Evolutionary conservation across 139 green algal genomes (phyloP), one percentile per base, ranked within the genome.

Genomic region (Axilococcus clingmanii): DNA sequence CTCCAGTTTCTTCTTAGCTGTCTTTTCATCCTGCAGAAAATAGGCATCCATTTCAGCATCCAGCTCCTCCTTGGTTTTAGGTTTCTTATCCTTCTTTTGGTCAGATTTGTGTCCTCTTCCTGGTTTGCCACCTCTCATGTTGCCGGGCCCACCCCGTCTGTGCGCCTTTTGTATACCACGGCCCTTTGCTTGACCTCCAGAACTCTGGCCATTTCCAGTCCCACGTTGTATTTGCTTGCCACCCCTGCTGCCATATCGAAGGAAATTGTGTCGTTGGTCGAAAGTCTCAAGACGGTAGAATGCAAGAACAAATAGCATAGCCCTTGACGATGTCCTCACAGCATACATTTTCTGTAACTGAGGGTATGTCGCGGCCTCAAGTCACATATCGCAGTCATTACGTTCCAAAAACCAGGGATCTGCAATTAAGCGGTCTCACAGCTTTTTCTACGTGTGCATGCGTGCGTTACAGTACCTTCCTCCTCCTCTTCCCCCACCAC

Each of bases 41-140:
- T 73, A 73, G 15, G 50, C 49, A 24, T 73, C 65, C 59, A 73
- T 73, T 36, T 73, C 65, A 12, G 40, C 42, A 42, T 73, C 65
- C 27, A 73, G 30, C 2, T 73, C 44, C 22, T 53, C 65, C 0
- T 40, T 35, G 3, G 57, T 71, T 40, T 61, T 61, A 5, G 29
- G 29, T 43, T 70, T 59, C 11, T 40, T 20, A 14, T 17, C 14
- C 22, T 43, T 6, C 4, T 41, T 30, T 4, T 52, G 34, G 7
- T 41, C 19, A 16, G 40, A 29, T 23, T 23, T 32, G 23, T 8
- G 23, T 14, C 38, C 35, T 7, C 54, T 23, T 2, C 40, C 19
- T 17, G 40, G 8, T 16, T 30, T 30, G 3, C 54, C 31, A 28
- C 19, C 44, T 7, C 17, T 8, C 17, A 11, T 11, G n/a, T 15